These are phyloP conservation scores for Graphium sp. DNA, from an alignment of 2,329 filamentous ascomycete genomes.

Conservation along the genomic window DNA sequence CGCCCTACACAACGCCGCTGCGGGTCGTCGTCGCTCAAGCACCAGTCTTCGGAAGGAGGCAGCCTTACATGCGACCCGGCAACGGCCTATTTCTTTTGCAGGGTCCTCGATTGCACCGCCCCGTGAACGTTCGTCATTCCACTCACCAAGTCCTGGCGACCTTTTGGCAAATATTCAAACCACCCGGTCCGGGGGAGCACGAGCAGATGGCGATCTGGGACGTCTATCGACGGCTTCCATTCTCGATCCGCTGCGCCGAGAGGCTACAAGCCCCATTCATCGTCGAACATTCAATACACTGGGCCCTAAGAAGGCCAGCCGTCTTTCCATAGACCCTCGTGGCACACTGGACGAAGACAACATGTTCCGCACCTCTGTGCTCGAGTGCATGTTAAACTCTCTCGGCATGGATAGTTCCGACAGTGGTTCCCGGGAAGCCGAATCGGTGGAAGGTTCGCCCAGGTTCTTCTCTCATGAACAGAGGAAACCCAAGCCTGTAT, in stretches of 20 bases:
- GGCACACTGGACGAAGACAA: conserved; percentile 80
- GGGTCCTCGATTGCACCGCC: conserved; percentile 20
- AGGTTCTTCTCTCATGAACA: conserved; percentile 72
- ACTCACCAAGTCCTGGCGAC: conserved; percentile 55
- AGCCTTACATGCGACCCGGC: conserved; percentile 46
- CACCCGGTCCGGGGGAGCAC: conserved; percentile 40
- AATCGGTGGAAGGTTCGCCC: conserved; percentile 75
- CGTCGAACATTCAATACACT: conserved; percentile 30
- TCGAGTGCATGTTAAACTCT: conserved; percentile 91
- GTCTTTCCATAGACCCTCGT: no score
- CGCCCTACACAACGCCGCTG: conserved; percentile 69
- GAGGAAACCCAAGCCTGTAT: conserved; percentile 60
- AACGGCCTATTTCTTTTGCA: conserved; percentile 24
- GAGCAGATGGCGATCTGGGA: no score
- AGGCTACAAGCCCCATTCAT: conserved; percentile 26
- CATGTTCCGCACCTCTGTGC: conserved; percentile 73
- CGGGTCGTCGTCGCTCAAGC: conserved; percentile 52
- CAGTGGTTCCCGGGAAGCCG: conserved; percentile 45
- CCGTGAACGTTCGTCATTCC: conserved; percentile 21
- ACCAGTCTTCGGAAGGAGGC: conserved; percentile 66
- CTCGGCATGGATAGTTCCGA: conserved; percentile 64
- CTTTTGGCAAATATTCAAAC: conserved; percentile 63
- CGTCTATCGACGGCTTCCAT: conserved; percentile 14
- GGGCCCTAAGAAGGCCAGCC: no score
- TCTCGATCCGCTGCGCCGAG: conserved; percentile 12